Evolutionary conservation across 352 stramenopile species (phyloP).

Genomic region (Thraustochytrium striatum): DNA sequence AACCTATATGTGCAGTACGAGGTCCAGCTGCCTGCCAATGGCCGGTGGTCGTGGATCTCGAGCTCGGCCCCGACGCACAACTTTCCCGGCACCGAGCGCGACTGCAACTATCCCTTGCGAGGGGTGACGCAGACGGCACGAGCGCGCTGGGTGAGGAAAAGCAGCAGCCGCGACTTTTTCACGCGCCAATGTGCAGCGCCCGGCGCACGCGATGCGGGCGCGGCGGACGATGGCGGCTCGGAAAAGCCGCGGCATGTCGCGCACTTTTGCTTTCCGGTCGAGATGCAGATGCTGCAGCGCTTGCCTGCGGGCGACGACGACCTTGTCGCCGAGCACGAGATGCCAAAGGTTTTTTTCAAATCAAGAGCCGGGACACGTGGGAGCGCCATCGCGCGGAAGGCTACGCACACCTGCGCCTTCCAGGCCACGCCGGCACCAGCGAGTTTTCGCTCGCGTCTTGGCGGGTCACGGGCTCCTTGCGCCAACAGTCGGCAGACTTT

Average conservation of each 20-base stretch:
- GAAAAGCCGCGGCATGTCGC: neutral
- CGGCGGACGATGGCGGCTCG: neutral
- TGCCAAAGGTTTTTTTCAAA: conserved; percentile 20
- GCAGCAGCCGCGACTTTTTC: neutral
- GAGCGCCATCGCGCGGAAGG: conserved; percentile 33
- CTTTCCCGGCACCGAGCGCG: neutral
- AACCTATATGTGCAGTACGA: conserved; percentile 46
- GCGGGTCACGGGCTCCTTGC: conserved; percentile 24
- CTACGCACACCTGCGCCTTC: conserved; percentile 1
- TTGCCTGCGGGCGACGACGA: neutral
- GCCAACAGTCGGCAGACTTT: conserved; percentile 7
- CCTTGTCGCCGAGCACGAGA: neutral
- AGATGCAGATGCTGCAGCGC: neutral
- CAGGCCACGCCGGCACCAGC: neutral
- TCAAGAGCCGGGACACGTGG: conserved; percentile 10
- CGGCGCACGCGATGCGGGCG: too few relatives aligned
- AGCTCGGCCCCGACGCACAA: neutral
- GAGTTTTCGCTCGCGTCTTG: neutral
- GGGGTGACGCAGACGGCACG: conserved; percentile 30
- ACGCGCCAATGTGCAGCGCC: too few relatives aligned
- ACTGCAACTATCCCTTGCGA: neutral
- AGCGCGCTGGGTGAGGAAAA: neutral
- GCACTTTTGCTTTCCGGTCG: conserved; percentile 33
- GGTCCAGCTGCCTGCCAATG: conserved; percentile 11
- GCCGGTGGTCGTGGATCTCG: neutral